Conservation (phyloP, 306 rosid genomes). For the Aeschynomene evenia region DNA sequence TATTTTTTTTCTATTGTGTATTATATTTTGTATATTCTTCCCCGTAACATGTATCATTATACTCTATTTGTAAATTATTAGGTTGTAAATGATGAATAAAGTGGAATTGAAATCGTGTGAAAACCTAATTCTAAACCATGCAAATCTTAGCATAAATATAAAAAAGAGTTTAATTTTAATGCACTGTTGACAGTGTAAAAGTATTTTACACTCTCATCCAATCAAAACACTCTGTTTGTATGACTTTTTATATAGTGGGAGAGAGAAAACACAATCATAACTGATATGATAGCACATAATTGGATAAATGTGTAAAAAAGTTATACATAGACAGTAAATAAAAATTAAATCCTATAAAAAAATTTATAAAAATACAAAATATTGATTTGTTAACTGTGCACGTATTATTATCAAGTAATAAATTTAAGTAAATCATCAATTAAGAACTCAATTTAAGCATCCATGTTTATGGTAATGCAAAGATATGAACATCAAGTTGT, state of each 20-base stretch:
- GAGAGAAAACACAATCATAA: too few relatives aligned
- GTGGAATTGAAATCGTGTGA: neutral
- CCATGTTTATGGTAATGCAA: neutral
- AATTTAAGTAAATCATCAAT: neutral
- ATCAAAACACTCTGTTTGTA: too few relatives aligned
- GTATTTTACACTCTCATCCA: too few relatives aligned
- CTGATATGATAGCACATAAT: too few relatives aligned
- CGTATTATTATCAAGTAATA: neutral
- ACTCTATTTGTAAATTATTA: slow-evolving; percentile 15
- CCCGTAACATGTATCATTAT: slow-evolving; percentile 19
- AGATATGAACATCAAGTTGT: neutral
- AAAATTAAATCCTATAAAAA: neutral
- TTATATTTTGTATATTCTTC: slow-evolving; percentile 14
- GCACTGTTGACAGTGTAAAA: too few relatives aligned
- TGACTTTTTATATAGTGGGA: too few relatives aligned
- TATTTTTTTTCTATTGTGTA: too few relatives aligned
- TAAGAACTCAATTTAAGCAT: neutral
- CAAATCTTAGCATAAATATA: neutral
- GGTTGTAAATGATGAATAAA: slow-evolving; percentile 24
- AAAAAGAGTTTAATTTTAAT: too few relatives aligned
- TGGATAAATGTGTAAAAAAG: too few relatives aligned
- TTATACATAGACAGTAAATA: too few relatives aligned
- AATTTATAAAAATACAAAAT: neutral
- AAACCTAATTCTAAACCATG: neutral
- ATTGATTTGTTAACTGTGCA: neutral